Evolutionary conservation across 495 filamentous ascomycete genomes (phyloP), one percentile per base, ranked within the genome.

Genomic region (Sordaria brevicollis): DNA sequence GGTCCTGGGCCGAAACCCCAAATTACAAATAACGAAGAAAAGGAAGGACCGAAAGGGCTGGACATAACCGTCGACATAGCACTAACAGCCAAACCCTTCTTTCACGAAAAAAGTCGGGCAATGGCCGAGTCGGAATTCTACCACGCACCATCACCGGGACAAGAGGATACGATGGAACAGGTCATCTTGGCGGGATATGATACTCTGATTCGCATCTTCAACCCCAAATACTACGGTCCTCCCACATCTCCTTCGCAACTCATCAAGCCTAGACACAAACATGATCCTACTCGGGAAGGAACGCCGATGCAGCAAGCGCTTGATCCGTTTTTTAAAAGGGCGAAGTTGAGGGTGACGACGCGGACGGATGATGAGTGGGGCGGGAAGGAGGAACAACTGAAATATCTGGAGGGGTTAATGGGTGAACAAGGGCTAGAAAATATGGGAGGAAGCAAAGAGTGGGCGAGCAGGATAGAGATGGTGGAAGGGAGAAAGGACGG

Each of bases 101-200:
- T 97, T 73, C 84, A 90, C 49, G 92, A 94, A 71, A 98, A 98
- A 77, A 89, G 90, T 0, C 71, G 78, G n/a, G 89, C 87, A 0
- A 90, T 98, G 36, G 85, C 86, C 11, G 71, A 77, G 1, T 84
- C 82, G 2, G 83, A 76, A 2, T 79, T 83, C 10, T 92, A 90
- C 72, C 76, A 82, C 0, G 79, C 72, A 11, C 49, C 5, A 36
- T 9, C 5, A 49, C 10, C 13, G 19, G 6, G 39, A 38, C 54
- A 39, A 74, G 11, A 10, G 35, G 54, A 79, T 9, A 77, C 77
- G 0, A 71, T 43, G 19, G 84, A 88, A 71, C 92, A 96, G 75
- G 82, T 94, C 21, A 92, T 95, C 80, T 85, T 99, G 19, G 89
- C 88, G 0, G 94, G 94, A 35, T 97, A 88, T 74, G 94, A 99